These are phyloP conservation scores for Cytospora mali DNA, from an alignment of 2,329 filamentous ascomycete species.

Conservation along the genomic window DNA sequence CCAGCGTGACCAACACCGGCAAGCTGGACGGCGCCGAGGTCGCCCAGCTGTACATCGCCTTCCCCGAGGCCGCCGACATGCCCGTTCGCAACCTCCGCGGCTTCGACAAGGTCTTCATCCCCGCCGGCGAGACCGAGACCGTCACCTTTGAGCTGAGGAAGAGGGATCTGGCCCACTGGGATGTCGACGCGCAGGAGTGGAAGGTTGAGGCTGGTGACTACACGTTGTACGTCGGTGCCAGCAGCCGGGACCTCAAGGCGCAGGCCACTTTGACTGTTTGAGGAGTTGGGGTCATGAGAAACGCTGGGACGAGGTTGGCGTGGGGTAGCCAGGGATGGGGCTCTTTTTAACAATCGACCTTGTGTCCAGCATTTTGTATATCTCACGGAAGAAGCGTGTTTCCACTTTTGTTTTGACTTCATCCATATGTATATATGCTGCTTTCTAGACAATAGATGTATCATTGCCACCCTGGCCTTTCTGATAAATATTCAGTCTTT, in stretches of 20 bases:
- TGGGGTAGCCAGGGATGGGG: too few relatives aligned
- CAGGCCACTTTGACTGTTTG: not conserved
- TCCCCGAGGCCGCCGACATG: conserved; percentile 43
- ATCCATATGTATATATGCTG: too few relatives aligned
- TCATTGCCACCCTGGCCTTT: too few relatives aligned
- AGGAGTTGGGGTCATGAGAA: not conserved
- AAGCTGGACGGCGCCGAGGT: conserved; percentile 48
- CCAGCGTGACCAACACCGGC: conserved; percentile 47
- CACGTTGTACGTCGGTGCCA: conserved; percentile 45
- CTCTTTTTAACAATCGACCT: not conserved
- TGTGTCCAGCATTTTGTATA: too few relatives aligned
- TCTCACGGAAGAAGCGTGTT: too few relatives aligned
- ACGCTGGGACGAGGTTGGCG: not conserved
- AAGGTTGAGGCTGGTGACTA: conserved; percentile 50
- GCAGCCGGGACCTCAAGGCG: not conserved
- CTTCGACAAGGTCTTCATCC: conserved; percentile 62
- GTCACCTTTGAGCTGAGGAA: conserved; percentile 59
- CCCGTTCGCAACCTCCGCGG: conserved; percentile 64
- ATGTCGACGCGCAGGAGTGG: conserved; percentile 64
- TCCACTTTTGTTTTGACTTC: too few relatives aligned
- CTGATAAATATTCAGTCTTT: too few relatives aligned
- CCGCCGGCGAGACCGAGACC: conserved; percentile 45
- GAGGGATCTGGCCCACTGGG: conserved; percentile 69
- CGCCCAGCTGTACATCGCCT: conserved; percentile 50
- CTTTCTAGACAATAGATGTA: too few relatives aligned